These are phyloP conservation scores for Hypoxylon sp. DNA, from an alignment of 2,329 filamentous ascomycete genomes.

Conservation along the genomic window DNA sequence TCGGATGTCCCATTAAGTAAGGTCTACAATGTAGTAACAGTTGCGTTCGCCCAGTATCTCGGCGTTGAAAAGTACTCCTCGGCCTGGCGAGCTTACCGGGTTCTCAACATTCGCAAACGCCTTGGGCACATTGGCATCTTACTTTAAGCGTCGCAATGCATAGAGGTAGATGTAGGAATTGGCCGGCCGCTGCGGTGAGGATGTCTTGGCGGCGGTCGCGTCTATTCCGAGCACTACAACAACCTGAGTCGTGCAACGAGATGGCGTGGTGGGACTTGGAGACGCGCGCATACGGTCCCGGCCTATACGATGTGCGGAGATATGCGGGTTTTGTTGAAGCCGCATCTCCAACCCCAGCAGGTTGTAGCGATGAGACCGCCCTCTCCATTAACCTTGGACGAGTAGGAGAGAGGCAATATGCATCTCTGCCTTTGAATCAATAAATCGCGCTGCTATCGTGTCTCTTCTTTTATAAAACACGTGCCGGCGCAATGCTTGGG, in stretches of 20 bases:
- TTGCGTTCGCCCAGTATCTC: slow-evolving; percentile 19
- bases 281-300: slow-evolving; percentile 17
- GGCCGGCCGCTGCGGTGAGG: slow-evolving; percentile 21
- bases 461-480: background rate
- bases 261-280: slow-evolving; percentile 35
- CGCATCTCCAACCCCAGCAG: slow-evolving; percentile 15
- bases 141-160: slow-evolving; percentile 29
- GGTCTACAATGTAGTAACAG: background rate
- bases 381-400: background rate
- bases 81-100: slow-evolving; percentile 14
- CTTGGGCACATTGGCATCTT: slow-evolving; percentile 9
- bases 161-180: slow-evolving; percentile 30
- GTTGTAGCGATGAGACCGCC: slow-evolving; percentile 4
- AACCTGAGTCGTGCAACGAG: slow-evolving; percentile 30
- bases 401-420: background rate
- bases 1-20: background rate
- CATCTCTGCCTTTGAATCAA: slow-evolving; percentile 2
- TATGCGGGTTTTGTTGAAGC: slow-evolving; percentile 36
- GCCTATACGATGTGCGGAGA: slow-evolving; percentile 26
- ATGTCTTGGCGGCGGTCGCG: slow-evolving; percentile 34
- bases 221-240: slow-evolving; percentile 34
- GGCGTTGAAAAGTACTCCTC: slow-evolving; percentile 9
- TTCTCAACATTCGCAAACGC: slow-evolving; percentile 21
- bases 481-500: slow-evolving; percentile 11
- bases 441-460: slow-evolving; percentile 7